Percentiles rank a stretch among this genome's conserved stretches.
Evolutionary conservation across 495 filamentous ascomycete species (phyloP).

Genomic region (Cercophora newfieldiana): DNA sequence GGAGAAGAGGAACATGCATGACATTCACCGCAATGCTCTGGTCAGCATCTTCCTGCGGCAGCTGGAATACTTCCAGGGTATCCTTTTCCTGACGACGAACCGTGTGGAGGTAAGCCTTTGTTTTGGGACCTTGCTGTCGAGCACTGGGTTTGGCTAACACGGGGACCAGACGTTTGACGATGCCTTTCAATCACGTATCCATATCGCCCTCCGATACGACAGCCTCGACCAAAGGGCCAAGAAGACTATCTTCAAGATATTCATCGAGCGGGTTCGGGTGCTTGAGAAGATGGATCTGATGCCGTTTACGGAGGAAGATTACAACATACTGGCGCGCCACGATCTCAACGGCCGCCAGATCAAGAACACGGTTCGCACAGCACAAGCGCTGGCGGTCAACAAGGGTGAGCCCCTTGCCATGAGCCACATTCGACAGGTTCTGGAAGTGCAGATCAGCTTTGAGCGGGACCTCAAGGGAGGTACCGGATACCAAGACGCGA

Average conservation of each 20-base stretch:
- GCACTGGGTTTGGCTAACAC: slow-evolving; percentile 17
- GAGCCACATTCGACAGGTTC: slow-evolving; percentile 78
- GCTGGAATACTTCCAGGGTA: slow-evolving; percentile 55
- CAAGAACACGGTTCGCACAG: slow-evolving; percentile 87
- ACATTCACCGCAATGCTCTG: slow-evolving; percentile 73
- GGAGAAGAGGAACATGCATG: slow-evolving; percentile 70
- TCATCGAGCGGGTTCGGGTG: slow-evolving; percentile 66
- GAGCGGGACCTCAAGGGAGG: slow-evolving; percentile 73
- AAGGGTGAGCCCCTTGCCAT: slow-evolving; percentile 69
- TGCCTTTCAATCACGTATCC: slow-evolving; percentile 61
- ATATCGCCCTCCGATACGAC: slow-evolving; percentile 75
- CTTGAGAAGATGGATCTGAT: slow-evolving; percentile 61
- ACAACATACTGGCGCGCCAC: slow-evolving; percentile 63
- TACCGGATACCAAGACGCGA: slow-evolving; percentile 62
- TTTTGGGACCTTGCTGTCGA: not conserved
- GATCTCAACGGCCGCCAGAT: slow-evolving; percentile 92
- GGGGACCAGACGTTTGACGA: slow-evolving; percentile 58
- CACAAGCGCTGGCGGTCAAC: slow-evolving; percentile 81
- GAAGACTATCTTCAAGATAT: slow-evolving; percentile 84
- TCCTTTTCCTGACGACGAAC: slow-evolving; percentile 56
- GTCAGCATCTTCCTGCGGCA: slow-evolving; percentile 62
- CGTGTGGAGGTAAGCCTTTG: slow-evolving; percentile 47
- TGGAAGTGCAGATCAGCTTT: slow-evolving; percentile 81
- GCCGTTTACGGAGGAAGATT: slow-evolving; percentile 69
- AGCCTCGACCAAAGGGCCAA: slow-evolving; percentile 74